Base-by-base conservation (phyloP, 176 grass and related monocot genomes). In the Musa acuminata region DNA sequence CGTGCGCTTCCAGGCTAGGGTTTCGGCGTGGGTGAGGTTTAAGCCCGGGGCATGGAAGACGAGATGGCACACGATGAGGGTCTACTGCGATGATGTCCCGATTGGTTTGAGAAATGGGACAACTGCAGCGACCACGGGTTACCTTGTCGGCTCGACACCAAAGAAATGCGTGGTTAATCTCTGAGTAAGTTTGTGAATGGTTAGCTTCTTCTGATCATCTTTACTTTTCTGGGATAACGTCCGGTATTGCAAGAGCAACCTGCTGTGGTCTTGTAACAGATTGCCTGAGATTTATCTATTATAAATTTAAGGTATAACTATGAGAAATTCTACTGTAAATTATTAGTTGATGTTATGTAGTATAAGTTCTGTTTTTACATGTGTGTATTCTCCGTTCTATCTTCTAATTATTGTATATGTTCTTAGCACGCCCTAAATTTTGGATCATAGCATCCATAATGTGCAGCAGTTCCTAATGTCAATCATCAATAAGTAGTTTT, bases 41-140 rank as follows among this genome's bases (percentile, higher is more conserved):
- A 85, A 89, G 13, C 69, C 88, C 0, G 88, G 96, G 1, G 88
- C 77, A 16, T 99, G 91, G 96, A 87, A 90, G 29, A 95, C 96
- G 1, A 70, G 96, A 1, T 75, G 88, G 25, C 89, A 92, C 76
- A 76, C 74, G 4, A 12, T 99, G 69, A 89, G 84, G 84, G 86
- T 91, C 0, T 69, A 73, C 26, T 99, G 96, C 64, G 86, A 95
- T 27, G 78, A 84, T 17, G 82, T 91, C 50, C 75, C 81, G 2
- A 83, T 99, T 17, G 76, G 69, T 20, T 80, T 94, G 80, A 81
- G 27, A 52, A 99, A 91, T 19, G 81, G 80, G 8, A 82, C 69
- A 11, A 74, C 79, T 9, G 85, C 72, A 51, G 16, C 62, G 22
- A 60, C 78, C 57, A 53, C 73, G 69, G 87, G 83, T 1, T 66